Percentiles rank a stretch among this genome's conserved stretches.
These are phyloP conservation scores for Clausena lansium DNA, from an alignment of 345 rosid species.

Conservation along the genomic window DNA sequence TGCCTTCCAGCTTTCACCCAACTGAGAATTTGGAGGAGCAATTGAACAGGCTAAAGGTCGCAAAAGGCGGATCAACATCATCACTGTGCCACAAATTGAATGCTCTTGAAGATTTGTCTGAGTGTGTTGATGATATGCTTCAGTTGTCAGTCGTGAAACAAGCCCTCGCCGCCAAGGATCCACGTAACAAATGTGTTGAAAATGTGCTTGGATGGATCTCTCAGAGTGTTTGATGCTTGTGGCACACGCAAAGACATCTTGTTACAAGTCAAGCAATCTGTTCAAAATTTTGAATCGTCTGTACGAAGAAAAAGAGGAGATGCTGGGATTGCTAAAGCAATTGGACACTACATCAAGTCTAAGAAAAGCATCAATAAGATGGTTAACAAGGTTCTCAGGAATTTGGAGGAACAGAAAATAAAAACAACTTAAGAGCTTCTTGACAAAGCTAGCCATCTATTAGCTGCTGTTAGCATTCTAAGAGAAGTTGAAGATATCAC, in stretches of 20 bases:
- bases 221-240: slow-evolving; percentile 20
- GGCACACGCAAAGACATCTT: slow-evolving; percentile 13
- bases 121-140: slow-evolving; percentile 13
- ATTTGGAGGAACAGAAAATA: background rate
- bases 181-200: background rate
- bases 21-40: slow-evolving; percentile 14
- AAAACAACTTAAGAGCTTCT: background rate
- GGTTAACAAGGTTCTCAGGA: background rate
- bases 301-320: slow-evolving; percentile 16
- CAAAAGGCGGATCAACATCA: slow-evolving; percentile 15
- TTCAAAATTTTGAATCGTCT: slow-evolving; percentile 14
- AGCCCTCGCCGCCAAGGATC: background rate
- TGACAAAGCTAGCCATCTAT: background rate
- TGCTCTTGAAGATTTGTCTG: slow-evolving; percentile 13
- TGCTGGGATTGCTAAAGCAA: background rate
- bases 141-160: slow-evolving; percentile 14
- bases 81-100: background rate
- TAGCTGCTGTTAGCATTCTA: background rate
- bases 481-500: slow-evolving; percentile 11
- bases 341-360: background rate
- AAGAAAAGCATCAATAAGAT: slow-evolving; percentile 15
- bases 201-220: slow-evolving; percentile 13
- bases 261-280: slow-evolving; percentile 16
- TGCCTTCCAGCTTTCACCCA: slow-evolving; percentile 29
- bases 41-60: slow-evolving; percentile 16